Percentiles rank a stretch among this genome's conserved stretches.
Conservation (phyloP, 2,329 filamentous ascomycete genomes). For the Paracoccidioides lutzii region DNA sequence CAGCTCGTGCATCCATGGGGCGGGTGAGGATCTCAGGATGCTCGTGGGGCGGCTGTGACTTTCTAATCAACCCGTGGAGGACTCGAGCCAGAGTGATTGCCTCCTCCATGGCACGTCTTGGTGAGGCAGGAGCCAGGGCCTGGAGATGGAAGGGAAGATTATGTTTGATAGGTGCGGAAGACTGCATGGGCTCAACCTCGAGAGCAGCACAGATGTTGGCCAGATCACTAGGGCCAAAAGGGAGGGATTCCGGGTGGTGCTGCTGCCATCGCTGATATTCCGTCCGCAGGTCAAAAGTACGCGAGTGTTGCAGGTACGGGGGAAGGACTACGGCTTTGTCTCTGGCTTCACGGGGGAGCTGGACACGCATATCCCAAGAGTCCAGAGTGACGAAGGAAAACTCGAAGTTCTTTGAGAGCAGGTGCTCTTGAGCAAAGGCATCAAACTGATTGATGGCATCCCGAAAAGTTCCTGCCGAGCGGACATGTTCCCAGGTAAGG, state of each 20-base stretch:
- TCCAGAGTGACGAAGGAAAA: slow-evolving; percentile 98
- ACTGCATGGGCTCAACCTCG: slow-evolving; percentile 94
- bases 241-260: slow-evolving; percentile 92
- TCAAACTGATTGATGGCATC: slow-evolving; percentile 95
- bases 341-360: slow-evolving; percentile 90
- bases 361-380: slow-evolving; percentile 94
- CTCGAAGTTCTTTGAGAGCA: slow-evolving; percentile 80
- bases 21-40: slow-evolving; percentile 89
- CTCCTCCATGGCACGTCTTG: slow-evolving; percentile 93
- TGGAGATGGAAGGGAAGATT: slow-evolving; percentile 97
- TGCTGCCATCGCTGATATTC: slow-evolving; percentile 99
- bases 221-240: slow-evolving; percentile 88
- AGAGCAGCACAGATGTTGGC: slow-evolving; percentile 97
- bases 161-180: slow-evolving; percentile 95
- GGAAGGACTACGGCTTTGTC: slow-evolving; percentile 97
- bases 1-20: slow-evolving; percentile 91
- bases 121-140: slow-evolving; percentile 86
- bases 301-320: slow-evolving; percentile 92
- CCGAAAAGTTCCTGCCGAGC: slow-evolving; percentile 91
- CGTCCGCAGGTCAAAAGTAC: slow-evolving; percentile 89
- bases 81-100: slow-evolving; percentile 88
- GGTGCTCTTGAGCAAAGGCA: slow-evolving; percentile 80
- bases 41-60: slow-evolving; percentile 86
- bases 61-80: slow-evolving; percentile 81
- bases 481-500: slow-evolving; percentile 96